Base-by-base conservation (phyloP, 169 alveolate genomes). In the Babesia ovata region DNA sequence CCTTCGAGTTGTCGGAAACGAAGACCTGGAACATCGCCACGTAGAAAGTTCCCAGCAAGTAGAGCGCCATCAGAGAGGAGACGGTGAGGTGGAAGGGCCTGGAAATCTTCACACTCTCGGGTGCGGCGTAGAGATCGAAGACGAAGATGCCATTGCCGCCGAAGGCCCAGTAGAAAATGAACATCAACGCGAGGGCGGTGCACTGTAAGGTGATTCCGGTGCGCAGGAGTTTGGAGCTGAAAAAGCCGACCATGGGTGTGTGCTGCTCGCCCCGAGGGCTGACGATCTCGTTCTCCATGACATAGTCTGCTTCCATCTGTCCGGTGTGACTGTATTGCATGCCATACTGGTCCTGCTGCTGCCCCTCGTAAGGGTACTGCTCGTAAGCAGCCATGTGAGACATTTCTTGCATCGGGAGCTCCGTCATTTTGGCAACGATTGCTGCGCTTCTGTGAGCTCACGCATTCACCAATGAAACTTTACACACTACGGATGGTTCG, bases 91-190 rank as follows among this genome's bases (percentile, higher is more conserved):
- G 94, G 83, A 88, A 92, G 45, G 95, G 78, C 54, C 88, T 75
- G 19, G 94, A 88, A 13, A 86, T 85, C 69, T 87, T 89, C 29
- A 92, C 94, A 52, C 92, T 81, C 66, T 92, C 95, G 0, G 95
- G 94, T 29, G 91, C 95, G 48, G 94, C 95, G 63, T 87, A 91
- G 29, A 88, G 79, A 76, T 92, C 95, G 73, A 88, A 88, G 45
- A 88, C 88, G 75, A 91, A 92, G 33, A 91, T 63, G 16, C 95
- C 95, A 22, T 86, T 86, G 12, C 95, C 95, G 19, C 95, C 95
- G 54, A 88, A 91, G 46, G 92, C 93, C 91, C 94, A 71, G 75
- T 87, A 91, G 86, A 92, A 88, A 63, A 92, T 66, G 73, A 92
- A 78, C 95, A 91, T 91, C 49, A 92, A 73, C 48, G 90, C 22